phyloP scores from a whole-genome alignment of 2,329 filamentous ascomycete genomes.

The Aureobasidium namibiae region DNA sequence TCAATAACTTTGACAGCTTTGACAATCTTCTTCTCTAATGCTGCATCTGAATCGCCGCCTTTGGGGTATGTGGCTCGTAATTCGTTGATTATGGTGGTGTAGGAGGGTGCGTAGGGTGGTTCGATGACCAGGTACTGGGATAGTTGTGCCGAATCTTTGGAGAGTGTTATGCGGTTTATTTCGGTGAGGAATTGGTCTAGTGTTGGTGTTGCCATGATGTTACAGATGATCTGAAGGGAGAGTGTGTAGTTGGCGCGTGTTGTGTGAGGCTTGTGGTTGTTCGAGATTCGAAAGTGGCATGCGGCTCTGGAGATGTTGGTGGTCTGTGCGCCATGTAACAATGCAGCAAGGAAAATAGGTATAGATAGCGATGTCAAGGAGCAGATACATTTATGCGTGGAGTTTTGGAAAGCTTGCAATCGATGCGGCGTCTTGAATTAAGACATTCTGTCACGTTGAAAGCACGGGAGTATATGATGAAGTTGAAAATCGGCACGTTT shows the following conservation, averaged over 20 bases:
- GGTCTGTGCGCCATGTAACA: not conserved
- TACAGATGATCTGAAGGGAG: too few relatives aligned
- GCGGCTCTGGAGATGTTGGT: not conserved
- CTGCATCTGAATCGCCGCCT: slow-evolving; percentile 31
- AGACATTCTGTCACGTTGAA: not conserved
- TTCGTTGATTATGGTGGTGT: slow-evolving; percentile 60
- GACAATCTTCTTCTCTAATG: slow-evolving; percentile 58
- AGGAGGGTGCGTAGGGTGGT: slow-evolving; percentile 58
- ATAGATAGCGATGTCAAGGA: not conserved
- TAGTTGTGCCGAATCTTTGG: slow-evolving; percentile 57
- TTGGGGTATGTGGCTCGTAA: slow-evolving; percentile 52
- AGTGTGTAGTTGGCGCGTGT: not conserved
- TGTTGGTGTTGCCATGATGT: slow-evolving; percentile 48
- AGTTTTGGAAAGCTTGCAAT: too few relatives aligned
- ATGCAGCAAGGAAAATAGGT: not conserved
- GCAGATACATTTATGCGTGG: too few relatives aligned
- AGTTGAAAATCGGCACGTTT: not conserved
- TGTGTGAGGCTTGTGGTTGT: not conserved
- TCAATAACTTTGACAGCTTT: slow-evolving; percentile 57
- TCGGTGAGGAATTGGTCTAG: slow-evolving; percentile 60
- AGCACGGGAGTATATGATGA: not conserved
- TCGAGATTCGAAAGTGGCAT: not conserved
- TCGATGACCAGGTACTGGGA: slow-evolving; percentile 68
- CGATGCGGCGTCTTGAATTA: not conserved
- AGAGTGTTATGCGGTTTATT: slow-evolving; percentile 53